These are phyloP conservation scores for Naganishia sp. DNA, from an alignment of 1,284 basidiomycete genomes.

Conservation along the genomic window DNA sequence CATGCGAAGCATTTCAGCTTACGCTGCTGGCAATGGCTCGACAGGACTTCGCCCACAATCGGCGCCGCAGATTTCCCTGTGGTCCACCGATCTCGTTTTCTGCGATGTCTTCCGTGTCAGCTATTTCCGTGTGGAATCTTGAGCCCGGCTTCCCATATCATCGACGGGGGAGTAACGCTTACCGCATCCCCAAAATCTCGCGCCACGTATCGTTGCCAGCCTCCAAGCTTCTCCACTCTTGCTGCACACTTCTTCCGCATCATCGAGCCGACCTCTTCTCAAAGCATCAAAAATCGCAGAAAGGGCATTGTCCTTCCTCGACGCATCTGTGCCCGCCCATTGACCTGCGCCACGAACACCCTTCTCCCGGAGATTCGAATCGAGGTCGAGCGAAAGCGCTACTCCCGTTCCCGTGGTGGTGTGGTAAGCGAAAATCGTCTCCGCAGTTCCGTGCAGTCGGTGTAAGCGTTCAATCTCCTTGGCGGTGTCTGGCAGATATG, in stretches of 20 bases:
- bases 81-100: slow-evolving; percentile 61
- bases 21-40: slow-evolving; percentile 75
- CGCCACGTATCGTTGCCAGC: slow-evolving; percentile 32
- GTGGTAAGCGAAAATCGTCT: slow-evolving; percentile 2
- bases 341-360: slow-evolving; percentile 29
- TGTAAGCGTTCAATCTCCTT: slow-evolving; percentile 22
- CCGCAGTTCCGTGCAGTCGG: slow-evolving; percentile 15
- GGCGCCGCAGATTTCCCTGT: slow-evolving; percentile 69
- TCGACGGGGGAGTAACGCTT: neutral
- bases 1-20: slow-evolving; percentile 39
- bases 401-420: slow-evolving; percentile 7
- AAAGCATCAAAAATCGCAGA: slow-evolving; percentile 31
- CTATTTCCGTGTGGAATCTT: slow-evolving; percentile 28
- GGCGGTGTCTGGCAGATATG: slow-evolving; percentile 27
- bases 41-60: slow-evolving; percentile 83
- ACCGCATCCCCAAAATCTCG: slow-evolving; percentile 29
- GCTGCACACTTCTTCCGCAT: slow-evolving; percentile 78
- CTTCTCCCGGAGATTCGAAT: slow-evolving; percentile 26
- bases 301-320: slow-evolving; percentile 22
- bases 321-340: slow-evolving; percentile 24
- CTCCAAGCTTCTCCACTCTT: slow-evolving; percentile 88
- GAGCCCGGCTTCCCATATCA: neutral
- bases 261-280: slow-evolving; percentile 68
- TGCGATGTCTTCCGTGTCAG: slow-evolving; percentile 21
- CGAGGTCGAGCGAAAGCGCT: slow-evolving; percentile 32